Evolutionary conservation across 2,329 filamentous ascomycete genomes (phyloP), one percentile per base, ranked within the genome.

Genomic region (Aspergillus felis): DNA sequence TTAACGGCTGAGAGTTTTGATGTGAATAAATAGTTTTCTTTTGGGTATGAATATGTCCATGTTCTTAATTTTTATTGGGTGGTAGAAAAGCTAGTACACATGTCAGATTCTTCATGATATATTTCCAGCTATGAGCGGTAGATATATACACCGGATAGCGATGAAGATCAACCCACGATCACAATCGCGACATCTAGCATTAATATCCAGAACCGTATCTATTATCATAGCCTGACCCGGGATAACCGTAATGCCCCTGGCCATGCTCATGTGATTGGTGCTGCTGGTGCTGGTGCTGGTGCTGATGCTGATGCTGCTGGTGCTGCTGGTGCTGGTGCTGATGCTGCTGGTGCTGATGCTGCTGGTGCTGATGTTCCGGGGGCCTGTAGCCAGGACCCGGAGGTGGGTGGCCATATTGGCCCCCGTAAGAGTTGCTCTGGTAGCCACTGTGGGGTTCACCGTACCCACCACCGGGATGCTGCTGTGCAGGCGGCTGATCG

Each of bases 301-400:
- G n/a, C n/a, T n/a, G n/a, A n/a, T n/a, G n/a, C 1, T 58, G 50
- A 41, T 55, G 56, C 1, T 53, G 53, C 5, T 51, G 54, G 9
- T 56, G 54, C 22, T 56, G 38, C n/a, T n/a, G n/a, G n/a, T n/a
- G n/a, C n/a, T 42, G 51, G 17, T 49, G 20, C 14, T 49, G 47
- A n/a, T 49, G 54, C 46, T 32, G 50, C 24, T 55, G 38, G 29
- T 54, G 53, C 1, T 58, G 50, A 41, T 55, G 56, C 1, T 53
- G 53, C 5, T 51, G 54, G 9, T 56, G 54, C 22, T 56, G 38
- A 25, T 60, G 53, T 17, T 57, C 49, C 10, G 44, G 38, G 51
- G n/a, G 17, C 6, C 27, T 12, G 28, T 51, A 38, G 10, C 38
- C 50, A 32, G 53, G 50, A 5, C 57, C 51, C 3, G 50, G 32